Conservation (phyloP, 2,329 filamentous ascomycete genomes). For the Aspergillus felis region DNA sequence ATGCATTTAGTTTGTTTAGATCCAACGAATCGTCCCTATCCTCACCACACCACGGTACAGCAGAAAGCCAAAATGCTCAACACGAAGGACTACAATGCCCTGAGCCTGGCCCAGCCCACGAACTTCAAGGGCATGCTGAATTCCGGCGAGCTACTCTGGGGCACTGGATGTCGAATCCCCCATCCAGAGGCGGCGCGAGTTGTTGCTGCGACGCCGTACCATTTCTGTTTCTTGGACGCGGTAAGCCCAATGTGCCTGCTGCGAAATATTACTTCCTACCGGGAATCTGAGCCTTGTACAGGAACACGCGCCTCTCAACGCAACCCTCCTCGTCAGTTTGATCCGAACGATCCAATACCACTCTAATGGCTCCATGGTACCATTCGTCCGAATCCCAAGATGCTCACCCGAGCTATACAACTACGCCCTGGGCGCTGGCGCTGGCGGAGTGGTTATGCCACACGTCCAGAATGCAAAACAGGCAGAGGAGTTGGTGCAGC, state of each 20-base stretch:
- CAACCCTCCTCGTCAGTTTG: neutral
- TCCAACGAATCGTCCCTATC: too few relatives aligned
- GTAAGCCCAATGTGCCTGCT: neutral
- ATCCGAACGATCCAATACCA: neutral
- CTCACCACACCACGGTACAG: too few relatives aligned
- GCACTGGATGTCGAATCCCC: neutral
- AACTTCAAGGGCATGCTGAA: neutral
- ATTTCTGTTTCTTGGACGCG: conserved; percentile 1
- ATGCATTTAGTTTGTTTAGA: too few relatives aligned
- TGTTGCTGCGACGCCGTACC: neutral
- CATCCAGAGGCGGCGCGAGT: neutral
- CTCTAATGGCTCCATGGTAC: neutral
- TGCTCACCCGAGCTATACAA: neutral
- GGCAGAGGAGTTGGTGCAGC: neutral
- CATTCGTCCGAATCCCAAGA: neutral
- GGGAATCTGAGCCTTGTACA: too few relatives aligned
- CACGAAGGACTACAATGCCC: too few relatives aligned
- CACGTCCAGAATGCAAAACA: conserved; percentile 1
- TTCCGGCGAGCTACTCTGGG: neutral
- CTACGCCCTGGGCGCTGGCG: neutral
- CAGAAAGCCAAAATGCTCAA: too few relatives aligned
- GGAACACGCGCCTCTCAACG: too few relatives aligned
- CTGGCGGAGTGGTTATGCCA: neutral
- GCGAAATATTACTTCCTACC: too few relatives aligned
- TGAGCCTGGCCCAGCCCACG: too few relatives aligned